Base-by-base conservation (phyloP, 1,284 basidiomycete genomes). In the Athelia psychrophila region DNA sequence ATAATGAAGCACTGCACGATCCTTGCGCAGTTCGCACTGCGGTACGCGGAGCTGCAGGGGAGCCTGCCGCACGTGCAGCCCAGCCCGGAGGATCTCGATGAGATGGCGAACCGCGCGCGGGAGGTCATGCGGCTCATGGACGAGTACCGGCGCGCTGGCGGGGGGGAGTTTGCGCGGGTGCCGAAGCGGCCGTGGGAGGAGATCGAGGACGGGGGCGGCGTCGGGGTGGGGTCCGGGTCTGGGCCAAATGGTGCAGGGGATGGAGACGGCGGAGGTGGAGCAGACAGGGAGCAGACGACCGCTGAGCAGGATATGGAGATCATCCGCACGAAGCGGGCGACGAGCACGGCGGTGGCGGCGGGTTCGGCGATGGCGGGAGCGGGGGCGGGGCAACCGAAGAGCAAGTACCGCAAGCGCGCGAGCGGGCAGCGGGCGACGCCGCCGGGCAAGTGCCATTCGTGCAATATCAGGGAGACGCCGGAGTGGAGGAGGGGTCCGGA, bases 401-500 rank as follows among this genome's bases (percentile, higher is more conserved):
- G 75, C 70, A 91, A 91, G 64, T 91, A 91, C 61, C 72, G 87
- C 59, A 91, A 91, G 65, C 72, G 88, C 70, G 88, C 90, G 68
- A 79, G 87, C 60, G 60, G 60, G 52, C 70, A 91, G 88, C 81
- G 88, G 55, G 87, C 88, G 47, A 86, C 84, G 36, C 89, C 88
- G 20, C 88, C 88, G 12, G 88, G 88, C 9, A 88, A 89, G 63
- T 91, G 88, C 60, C 87, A 90, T 66, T 89, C 88, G 24, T 91
- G 88, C 64, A 88, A 88, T 67, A 91, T 88, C 52, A 77, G 84
- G 53, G 89, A 91, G 65, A 91, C 88, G 3, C 88, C 88, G n/a
- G 88, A 91, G 64, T 91, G 88, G 88, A 69, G 88, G 49, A 79
- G 88, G 30, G 88, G 88, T 19, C 88, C 88, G 3, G 88, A 91